Evolutionary conservation across 352 stramenopile species (phyloP).

Genomic region (Globisporangium alternatum): DNA sequence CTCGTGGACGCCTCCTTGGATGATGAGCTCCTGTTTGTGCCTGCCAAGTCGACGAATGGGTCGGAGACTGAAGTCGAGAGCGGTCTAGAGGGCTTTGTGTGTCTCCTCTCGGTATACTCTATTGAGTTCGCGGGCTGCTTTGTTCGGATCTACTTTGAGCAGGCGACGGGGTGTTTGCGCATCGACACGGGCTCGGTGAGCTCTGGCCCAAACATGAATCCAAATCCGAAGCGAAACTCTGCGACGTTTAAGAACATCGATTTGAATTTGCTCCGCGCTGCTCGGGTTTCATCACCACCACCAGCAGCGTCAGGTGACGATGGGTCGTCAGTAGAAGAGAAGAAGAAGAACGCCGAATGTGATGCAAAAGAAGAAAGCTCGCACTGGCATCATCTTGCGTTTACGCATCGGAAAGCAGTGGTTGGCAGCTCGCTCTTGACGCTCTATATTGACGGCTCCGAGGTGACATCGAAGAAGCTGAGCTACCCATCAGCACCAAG

Average conservation of each 20-base stretch:
- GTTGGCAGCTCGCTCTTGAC: slow-evolving; percentile 72
- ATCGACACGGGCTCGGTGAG: slow-evolving; percentile 58
- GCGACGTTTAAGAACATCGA: slow-evolving; percentile 65
- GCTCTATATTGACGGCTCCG: slow-evolving; percentile 68
- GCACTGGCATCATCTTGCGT: slow-evolving; percentile 73
- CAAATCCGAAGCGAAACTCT: slow-evolving; percentile 46
- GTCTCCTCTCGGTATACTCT: slow-evolving; percentile 74
- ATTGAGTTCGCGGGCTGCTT: slow-evolving; percentile 60
- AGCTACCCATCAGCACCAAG: slow-evolving; percentile 54
- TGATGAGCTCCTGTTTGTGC: slow-evolving; percentile 35
- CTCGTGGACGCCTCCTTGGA: slow-evolving; percentile 11
- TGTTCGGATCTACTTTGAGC: slow-evolving; percentile 73
- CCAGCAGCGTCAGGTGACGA: not conserved
- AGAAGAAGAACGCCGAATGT: not conserved
- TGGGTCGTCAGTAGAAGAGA: not conserved
- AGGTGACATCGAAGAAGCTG: slow-evolving; percentile 75
- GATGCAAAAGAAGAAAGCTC: slow-evolving; percentile 26
- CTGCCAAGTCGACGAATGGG: not conserved
- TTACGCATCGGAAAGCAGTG: slow-evolving; percentile 68
- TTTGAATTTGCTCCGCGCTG: slow-evolving; percentile 36
- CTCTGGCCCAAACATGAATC: slow-evolving; percentile 56
- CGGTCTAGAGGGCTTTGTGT: slow-evolving; percentile 48
- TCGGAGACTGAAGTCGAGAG: slow-evolving; percentile 7
- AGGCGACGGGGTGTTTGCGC: slow-evolving; percentile 52
- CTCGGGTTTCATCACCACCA: not conserved